Conservation (phyloP, 495 filamentous ascomycete species). For the Hypoxylon lienhwacheense region DNA sequence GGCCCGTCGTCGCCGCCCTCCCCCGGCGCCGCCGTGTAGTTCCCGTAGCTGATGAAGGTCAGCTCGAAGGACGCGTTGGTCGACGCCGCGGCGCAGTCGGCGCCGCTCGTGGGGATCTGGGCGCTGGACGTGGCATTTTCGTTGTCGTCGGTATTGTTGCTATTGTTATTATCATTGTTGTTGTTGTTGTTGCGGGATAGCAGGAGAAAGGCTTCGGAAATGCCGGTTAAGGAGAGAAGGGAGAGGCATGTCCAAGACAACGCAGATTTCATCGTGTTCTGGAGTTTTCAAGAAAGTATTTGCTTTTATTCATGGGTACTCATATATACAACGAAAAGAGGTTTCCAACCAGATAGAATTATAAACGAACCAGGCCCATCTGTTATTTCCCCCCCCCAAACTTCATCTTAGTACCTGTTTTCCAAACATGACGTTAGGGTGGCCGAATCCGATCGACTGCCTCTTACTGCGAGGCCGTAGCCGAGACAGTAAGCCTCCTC, state of each 20-base stretch:
- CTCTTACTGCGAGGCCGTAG: not conserved
- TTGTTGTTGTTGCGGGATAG: not conserved
- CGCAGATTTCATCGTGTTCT: not conserved
- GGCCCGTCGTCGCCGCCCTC: slow-evolving; percentile 22
- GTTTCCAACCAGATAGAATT: not conserved
- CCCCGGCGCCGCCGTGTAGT: slow-evolving; percentile 25
- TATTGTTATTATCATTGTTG: not conserved
- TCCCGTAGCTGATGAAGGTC: slow-evolving; percentile 34
- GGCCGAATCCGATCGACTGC: not conserved
- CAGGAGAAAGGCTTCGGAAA: not conserved
- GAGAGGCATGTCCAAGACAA: not conserved
- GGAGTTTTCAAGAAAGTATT: not conserved
- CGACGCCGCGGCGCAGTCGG: slow-evolving; percentile 19
- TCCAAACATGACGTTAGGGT: not conserved
- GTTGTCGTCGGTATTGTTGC: no score
- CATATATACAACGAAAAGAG: not conserved
- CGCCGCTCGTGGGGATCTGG: slow-evolving; percentile 8
- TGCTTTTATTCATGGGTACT: no score
- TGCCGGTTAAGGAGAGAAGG: not conserved
- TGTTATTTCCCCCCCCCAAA: not conserved
- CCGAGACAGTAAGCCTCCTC: slow-evolving; percentile 10
- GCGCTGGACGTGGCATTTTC: not conserved
- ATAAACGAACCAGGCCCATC: no score
- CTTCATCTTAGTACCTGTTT: not conserved
- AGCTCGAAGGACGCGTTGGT: slow-evolving; percentile 4